phyloP scores from a whole-genome alignment of 768 basidiomycete genomes.

The Cubamyces sp. region DNA sequence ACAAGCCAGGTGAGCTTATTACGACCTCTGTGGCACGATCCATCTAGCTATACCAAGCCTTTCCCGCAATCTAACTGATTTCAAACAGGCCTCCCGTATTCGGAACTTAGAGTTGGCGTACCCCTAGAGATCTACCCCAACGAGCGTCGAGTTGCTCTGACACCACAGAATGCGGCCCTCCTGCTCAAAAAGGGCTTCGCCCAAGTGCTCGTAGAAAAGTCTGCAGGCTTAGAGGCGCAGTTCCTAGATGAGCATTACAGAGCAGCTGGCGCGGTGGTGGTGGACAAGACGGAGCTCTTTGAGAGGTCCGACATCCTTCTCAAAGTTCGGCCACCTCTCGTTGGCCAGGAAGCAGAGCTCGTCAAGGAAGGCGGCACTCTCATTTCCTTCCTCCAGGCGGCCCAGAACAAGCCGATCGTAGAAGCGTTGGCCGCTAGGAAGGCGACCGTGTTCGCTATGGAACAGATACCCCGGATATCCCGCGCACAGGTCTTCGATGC shows the following conservation, averaged over 20 bases:
- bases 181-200: conserved; percentile 84
- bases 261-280: conserved; percentile 78
- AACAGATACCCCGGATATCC: conserved; percentile 89
- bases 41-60: neutral
- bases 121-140: conserved; percentile 77
- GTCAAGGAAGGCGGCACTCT: conserved; percentile 78
- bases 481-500: conserved; percentile 91
- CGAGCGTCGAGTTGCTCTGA: conserved; percentile 80
- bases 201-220: conserved; percentile 71
- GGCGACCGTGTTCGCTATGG: conserved; percentile 85
- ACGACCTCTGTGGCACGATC: neutral
- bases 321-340: conserved; percentile 81
- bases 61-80: conserved; percentile 14
- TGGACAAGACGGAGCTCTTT: conserved; percentile 73
- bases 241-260: conserved; percentile 82
- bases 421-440: conserved; percentile 68
- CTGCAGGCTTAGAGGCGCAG: conserved; percentile 73
- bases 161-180: conserved; percentile 75
- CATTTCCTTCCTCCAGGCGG: conserved; percentile 84
- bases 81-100: conserved; percentile 59
- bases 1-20: conserved; percentile 19
- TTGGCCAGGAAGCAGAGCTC: conserved; percentile 59
- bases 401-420: conserved; percentile 77
- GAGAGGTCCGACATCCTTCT: conserved; percentile 74
- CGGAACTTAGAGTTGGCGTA: conserved; percentile 73